Evolutionary conservation across 2,329 filamentous ascomycete genomes (phyloP), one percentile per base, ranked within the genome.

Genomic region (Nothopassalora personata): DNA sequence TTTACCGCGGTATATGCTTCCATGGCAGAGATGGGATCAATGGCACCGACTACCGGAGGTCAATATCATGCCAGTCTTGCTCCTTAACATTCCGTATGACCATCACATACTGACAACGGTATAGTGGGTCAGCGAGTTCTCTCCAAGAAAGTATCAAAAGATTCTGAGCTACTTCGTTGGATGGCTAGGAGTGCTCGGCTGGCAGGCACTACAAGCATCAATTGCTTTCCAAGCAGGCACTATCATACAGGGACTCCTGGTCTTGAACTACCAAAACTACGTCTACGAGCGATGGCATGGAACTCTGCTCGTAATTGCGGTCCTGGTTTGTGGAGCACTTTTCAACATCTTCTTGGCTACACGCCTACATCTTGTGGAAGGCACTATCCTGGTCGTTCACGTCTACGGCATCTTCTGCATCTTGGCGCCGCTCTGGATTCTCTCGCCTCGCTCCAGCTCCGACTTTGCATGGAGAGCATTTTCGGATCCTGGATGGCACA

Each of bases 371-470:
- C 71, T 75, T 18, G 71, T 81, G 27, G 79, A 82, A 65, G 76
- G 75, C 0, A 64, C 77, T 11, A 75, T 80, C 36, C 67, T 81
- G 18, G 73, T 79, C 27, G 66, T 81, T 5, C 79, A 81, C 55
- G 69, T 80, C 13, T 67, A 79, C 13, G 79, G 79, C 5, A 80
- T 81, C 67, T 79, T 81, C 53, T 78, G 75, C 1, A 77, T 80
- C 53, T 65, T 81, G 5, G 57, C 47, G 8, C 74, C 77, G 0
- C 65, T 80, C 4, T 68, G 74, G 48, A 70, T 74, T 2, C 70
- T 79, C 59, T 57, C 54, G 3, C 52, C 52, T 23, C 43, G 57
- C 19, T 51, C 57, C 4, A 55, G 45, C 3, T 54, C 57, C 15
- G 31, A 54, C 1, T 59, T 55, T 47, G 57, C 58, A 4, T 62